phyloP scores from a whole-genome alignment of 106 monocot species.

The Dioscorea dumetorum region DNA sequence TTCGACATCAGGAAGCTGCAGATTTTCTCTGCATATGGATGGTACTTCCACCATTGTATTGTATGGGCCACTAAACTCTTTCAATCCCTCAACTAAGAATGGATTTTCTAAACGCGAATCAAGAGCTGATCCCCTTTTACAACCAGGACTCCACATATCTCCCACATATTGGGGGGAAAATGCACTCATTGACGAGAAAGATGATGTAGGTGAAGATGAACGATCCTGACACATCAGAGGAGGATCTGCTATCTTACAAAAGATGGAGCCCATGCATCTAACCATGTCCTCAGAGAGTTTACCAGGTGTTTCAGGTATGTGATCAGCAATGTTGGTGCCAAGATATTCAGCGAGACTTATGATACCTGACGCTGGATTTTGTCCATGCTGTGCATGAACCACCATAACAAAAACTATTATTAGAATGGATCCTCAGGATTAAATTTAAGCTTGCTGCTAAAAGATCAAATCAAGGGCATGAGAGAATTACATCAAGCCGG shows the following conservation, averaged over 20 bases:
- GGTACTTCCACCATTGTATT: slow-evolving; percentile 26
- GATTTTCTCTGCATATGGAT: slow-evolving; percentile 14
- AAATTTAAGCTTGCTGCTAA: no score
- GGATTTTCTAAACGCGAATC: slow-evolving; percentile 20
- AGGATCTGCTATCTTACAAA: slow-evolving; percentile 16
- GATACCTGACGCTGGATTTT: neutral
- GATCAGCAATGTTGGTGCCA: slow-evolving; percentile 11
- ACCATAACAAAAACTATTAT: slow-evolving; percentile 1
- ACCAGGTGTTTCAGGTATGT: slow-evolving; percentile 22
- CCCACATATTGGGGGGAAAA: slow-evolving; percentile 30
- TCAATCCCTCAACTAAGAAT: slow-evolving; percentile 4
- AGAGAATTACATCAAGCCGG: slow-evolving; percentile 42
- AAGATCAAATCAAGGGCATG: no score
- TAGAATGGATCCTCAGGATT: neutral
- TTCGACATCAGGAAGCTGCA: slow-evolving; percentile 8
- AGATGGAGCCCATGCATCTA: slow-evolving; percentile 26
- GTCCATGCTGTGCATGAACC: slow-evolving; percentile 3
- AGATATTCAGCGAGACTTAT: slow-evolving; percentile 10
- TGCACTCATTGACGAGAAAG: slow-evolving; percentile 30
- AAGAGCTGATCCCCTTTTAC: slow-evolving; percentile 12
- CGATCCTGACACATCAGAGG: slow-evolving; percentile 8
- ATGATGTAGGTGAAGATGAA: slow-evolving; percentile 23
- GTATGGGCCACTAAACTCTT: slow-evolving; percentile 36
- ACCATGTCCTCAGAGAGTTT: slow-evolving; percentile 30
- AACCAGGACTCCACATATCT: slow-evolving; percentile 25